These are phyloP conservation scores for Stylosanthes scabra DNA, from an alignment of 331 rosid species.

Conservation along the genomic window DNA sequence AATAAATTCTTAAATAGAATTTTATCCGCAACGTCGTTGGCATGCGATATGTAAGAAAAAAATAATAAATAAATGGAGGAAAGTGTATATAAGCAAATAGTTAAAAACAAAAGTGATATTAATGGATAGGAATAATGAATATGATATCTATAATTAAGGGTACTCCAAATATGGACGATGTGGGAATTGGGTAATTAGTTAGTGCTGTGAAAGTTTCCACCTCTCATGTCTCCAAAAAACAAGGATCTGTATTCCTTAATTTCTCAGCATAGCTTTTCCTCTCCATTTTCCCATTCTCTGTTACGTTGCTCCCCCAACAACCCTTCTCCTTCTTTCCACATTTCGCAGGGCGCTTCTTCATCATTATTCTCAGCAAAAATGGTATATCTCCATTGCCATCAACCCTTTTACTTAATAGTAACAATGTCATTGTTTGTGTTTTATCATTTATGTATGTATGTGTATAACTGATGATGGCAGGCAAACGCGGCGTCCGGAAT, in stretches of 20 bases:
- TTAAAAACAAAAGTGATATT: no score
- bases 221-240: constrained; percentile 58
- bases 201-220: constrained; percentile 53
- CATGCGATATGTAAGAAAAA: no score
- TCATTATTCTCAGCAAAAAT: constrained; percentile 75
- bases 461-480: constrained; percentile 43
- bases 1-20: no score
- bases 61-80: not conserved
- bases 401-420: no score
- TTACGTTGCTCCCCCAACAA: constrained; percentile 10
- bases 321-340: constrained; percentile 51
- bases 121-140: not conserved
- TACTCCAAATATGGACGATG: constrained; percentile 24
- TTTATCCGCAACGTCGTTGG: no score
- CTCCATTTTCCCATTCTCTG: constrained; percentile 50
- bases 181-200: constrained; percentile 27
- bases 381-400: constrained; percentile 56
- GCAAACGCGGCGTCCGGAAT: constrained; percentile 93
- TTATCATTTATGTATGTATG: no score
- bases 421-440: not conserved
- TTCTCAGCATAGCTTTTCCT: constrained; percentile 43
- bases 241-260: constrained; percentile 63
- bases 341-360: constrained; percentile 62
- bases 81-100: not conserved
- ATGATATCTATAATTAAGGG: constrained; percentile 32